These are phyloP conservation scores for Sclerotinia spermophila DNA, from an alignment of 2,329 filamentous ascomycete genomes.

Conservation along the genomic window DNA sequence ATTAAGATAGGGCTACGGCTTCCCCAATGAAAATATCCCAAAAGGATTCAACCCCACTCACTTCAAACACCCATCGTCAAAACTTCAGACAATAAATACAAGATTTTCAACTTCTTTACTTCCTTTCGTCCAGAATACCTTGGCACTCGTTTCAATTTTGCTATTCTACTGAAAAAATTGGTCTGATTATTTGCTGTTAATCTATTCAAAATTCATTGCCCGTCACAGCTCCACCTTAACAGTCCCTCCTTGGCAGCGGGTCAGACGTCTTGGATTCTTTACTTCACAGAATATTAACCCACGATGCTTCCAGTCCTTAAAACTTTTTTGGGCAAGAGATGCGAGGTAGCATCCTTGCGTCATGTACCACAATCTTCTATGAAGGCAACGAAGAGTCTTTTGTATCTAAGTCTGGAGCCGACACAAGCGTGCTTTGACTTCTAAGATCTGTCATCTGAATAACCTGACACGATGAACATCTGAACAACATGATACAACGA, in stretches of 20 bases:
- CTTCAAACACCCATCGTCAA: conserved; percentile 9
- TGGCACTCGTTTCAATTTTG: background rate
- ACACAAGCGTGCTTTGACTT: background rate
- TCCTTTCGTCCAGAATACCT: background rate
- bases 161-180: background rate
- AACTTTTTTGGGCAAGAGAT: background rate
- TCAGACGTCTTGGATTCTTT: background rate
- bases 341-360: background rate
- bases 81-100: conserved; percentile 9
- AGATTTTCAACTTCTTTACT: background rate
- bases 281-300: background rate
- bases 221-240: background rate
- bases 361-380: background rate
- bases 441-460: conserved; percentile 9
- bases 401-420: background rate
- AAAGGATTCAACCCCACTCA: background rate
- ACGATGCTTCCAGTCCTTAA: background rate
- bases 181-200: background rate
- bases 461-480: background rate
- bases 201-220: conserved; percentile 2
- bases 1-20: background rate
- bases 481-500: background rate
- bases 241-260: background rate
- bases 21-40: background rate
- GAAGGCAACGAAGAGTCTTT: background rate